These are phyloP conservation scores for Micractinium conductrix DNA, from an alignment of 139 green algal species.

Conservation along the genomic window DNA sequence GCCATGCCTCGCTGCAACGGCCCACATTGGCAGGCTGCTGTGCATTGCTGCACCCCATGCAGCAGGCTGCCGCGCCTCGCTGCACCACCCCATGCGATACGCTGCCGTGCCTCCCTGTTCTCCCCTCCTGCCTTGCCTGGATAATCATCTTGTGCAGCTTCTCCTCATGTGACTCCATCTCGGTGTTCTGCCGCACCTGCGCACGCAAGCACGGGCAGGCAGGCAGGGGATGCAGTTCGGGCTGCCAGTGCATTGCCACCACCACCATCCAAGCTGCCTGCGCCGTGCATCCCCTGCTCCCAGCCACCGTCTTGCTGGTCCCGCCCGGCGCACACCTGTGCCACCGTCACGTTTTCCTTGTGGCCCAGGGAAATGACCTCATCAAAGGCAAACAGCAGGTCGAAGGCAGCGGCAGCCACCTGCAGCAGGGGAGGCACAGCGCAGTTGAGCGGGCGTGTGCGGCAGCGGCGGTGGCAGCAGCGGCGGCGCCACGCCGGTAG, in stretches of 20 bases:
- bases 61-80: no score
- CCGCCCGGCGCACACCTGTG: slow-evolving; percentile 86
- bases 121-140: slow-evolving; percentile 55
- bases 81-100: no score
- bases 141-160: slow-evolving; percentile 99
- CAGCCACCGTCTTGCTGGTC: no score
- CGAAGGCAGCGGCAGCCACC: slow-evolving; percentile 79
- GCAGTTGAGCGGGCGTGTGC: background rate
- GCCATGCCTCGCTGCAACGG: no score
- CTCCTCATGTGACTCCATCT: slow-evolving; percentile 99
- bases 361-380: slow-evolving; percentile 96
- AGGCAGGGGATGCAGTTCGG: background rate
- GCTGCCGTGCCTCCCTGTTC: no score
- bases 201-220: background rate
- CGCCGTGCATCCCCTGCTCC: no score
- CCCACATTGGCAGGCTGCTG: no score
- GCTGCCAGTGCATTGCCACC: no score
- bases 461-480: background rate
- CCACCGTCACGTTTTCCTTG: slow-evolving; percentile 73
- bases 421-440: background rate
- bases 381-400: slow-evolving; percentile 99
- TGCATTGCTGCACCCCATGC: no score
- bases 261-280: no score
- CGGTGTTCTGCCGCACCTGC: slow-evolving; percentile 94
- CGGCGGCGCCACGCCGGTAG: background rate